Base-by-base conservation (phyloP, 1,284 basidiomycete species). In the Cutaneotrichosporon sp. region DNA sequence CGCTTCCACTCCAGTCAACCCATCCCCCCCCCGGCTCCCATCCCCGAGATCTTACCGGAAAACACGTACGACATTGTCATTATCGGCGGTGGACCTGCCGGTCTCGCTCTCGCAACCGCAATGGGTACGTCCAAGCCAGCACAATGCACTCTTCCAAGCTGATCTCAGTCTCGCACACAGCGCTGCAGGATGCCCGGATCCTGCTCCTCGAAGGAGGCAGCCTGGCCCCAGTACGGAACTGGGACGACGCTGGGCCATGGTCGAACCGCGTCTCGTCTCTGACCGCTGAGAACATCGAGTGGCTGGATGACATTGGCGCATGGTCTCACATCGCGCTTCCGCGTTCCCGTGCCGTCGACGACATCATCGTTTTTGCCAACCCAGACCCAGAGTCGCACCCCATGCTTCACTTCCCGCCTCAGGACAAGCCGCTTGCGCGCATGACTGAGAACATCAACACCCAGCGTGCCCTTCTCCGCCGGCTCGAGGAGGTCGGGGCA, bases 1-100 rank as follows among this genome's bases (percentile, higher is more conserved):
- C 29, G 42, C 42, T 7, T 27, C 41, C 42, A 44, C 35, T 44
- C 46, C 17, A 49, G 46, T 17, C 41, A 48, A 17, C 27, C 42
- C 5, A 22, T 49, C 10, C 20, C 38, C 6, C 26, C 53, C 2
- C 38, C 45, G 4, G 46, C 46, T 6, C 45, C 52, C 1, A 54
- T 57, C 3, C 57, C 57, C 2, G 19, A 39, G 4, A 68, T 74
- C 33, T 29, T 57, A 0, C 16, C 52, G 8, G 61, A 63, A 25
- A 54, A 73, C 43, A 73, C 66, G 2, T 84, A 81, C 59, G 92
- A 96, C 70, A 79, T 96, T 49, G 88, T 96, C 29, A 88, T 97
- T 61, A 90, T 97, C 32, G 94, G 94, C 14, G 94, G 91, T 41
- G 93, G 93, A 1, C 91, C 91, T 19, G 90, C 84, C 1, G 94